A percentile compares a stretch with the other conserved stretches of the same genome.
phyloP scores from a whole-genome alignment of 2,329 filamentous ascomycete species.

The Apiospora saccharicola region DNA sequence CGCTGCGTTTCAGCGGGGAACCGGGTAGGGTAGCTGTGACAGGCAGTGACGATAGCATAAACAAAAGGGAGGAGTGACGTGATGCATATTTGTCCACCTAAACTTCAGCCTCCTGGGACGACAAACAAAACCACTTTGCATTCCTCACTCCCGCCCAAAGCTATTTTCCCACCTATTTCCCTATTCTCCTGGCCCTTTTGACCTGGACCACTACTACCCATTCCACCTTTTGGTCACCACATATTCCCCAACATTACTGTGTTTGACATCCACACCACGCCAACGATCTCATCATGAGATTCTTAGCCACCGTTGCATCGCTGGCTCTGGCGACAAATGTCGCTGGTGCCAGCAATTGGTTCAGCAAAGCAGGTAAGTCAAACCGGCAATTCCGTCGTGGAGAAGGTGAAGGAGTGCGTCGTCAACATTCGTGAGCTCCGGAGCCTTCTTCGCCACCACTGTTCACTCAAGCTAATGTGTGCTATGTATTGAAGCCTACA shows the following conservation, averaged over 20 bases:
- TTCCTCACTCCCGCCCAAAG: slow-evolving; percentile 22
- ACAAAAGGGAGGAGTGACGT: slow-evolving; percentile 41
- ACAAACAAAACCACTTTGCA: slow-evolving; percentile 29
- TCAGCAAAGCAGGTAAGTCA: slow-evolving; percentile 77
- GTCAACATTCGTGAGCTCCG: not conserved
- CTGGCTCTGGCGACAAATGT: slow-evolving; percentile 75
- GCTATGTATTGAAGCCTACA: slow-evolving; percentile 73
- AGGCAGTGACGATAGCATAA: slow-evolving; percentile 29
- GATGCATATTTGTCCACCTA: slow-evolving; percentile 39
- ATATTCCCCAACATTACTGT: not conserved
- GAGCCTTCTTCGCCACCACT: not conserved
- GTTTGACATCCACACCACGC: slow-evolving; percentile 26
- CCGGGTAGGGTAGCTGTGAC: slow-evolving; percentile 20
- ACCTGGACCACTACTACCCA: slow-evolving; percentile 1
- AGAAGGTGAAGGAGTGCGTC: not conserved
- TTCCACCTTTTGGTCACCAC: slow-evolving; percentile 14
- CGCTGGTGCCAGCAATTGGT: slow-evolving; percentile 81
- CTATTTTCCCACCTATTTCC: slow-evolving; percentile 1
- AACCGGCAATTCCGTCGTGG: slow-evolving; percentile 25
- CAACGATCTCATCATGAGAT: slow-evolving; percentile 69
- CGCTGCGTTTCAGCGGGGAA: not conserved
- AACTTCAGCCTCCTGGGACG: slow-evolving; percentile 1
- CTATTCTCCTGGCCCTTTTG: not conserved
- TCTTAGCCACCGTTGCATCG: slow-evolving; percentile 74
- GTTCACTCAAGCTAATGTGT: slow-evolving; percentile 30